Evolutionary conservation across 148 eudicot genomes (phyloP).

Genomic region (Rheum nobile): DNA sequence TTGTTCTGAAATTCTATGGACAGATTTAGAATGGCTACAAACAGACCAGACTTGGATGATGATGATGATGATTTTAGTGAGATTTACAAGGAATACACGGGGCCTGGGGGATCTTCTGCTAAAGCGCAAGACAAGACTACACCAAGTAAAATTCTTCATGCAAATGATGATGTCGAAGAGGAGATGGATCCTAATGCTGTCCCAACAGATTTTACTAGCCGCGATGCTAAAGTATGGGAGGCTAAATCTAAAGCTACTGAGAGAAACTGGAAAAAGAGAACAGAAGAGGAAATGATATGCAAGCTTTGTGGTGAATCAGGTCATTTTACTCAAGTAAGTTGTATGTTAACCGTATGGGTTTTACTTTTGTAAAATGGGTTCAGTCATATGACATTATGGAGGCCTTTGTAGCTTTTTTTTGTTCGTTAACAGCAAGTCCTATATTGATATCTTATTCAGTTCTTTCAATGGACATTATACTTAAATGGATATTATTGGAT

Average conservation of each 20-base stretch:
- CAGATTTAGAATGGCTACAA: slow-evolving; percentile 33
- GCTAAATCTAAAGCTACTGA: slow-evolving; percentile 99
- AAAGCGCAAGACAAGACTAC: slow-evolving; percentile 38
- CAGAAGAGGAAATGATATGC: slow-evolving; percentile 97
- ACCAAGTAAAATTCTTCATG: slow-evolving; percentile 47
- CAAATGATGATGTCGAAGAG: slow-evolving; percentile 75
- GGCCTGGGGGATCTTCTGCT: slow-evolving; percentile 64
- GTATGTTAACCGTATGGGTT: background rate
- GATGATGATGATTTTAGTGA: slow-evolving; percentile 80
- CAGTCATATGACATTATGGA: background rate
- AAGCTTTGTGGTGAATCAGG: slow-evolving; percentile 97
- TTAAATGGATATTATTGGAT: background rate
- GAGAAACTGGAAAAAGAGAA: slow-evolving; percentile 96
- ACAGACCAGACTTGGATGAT: slow-evolving; percentile 63
- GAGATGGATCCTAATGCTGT: slow-evolving; percentile 95
- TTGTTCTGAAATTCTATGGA: background rate
- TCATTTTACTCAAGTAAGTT: slow-evolving; percentile 85
- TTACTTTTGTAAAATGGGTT: background rate
- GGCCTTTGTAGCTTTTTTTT: background rate
- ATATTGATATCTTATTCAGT: background rate
- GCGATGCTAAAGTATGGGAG: slow-evolving; percentile 99
- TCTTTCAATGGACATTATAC: background rate
- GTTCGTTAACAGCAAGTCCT: background rate
- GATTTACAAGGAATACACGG: slow-evolving; percentile 90
- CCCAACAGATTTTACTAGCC: slow-evolving; percentile 98